Conservation (phyloP, 2,329 filamentous ascomycete genomes). For the Epichloe brachyelytri region DNA sequence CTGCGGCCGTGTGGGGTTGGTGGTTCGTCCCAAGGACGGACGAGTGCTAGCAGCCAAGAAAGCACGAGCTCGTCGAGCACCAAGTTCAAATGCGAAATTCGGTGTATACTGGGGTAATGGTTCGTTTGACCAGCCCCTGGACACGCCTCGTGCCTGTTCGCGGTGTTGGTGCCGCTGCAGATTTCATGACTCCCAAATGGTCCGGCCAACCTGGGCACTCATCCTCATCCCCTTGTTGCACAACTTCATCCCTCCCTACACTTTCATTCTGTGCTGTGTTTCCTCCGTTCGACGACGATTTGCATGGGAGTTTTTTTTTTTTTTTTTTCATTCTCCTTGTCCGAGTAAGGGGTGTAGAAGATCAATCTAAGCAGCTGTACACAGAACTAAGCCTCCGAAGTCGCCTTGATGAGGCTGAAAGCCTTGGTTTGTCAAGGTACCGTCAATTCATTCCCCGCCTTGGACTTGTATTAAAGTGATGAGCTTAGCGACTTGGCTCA, state of each 20-base stretch:
- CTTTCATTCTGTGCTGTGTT: not conserved
- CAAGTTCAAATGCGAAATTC: constrained; percentile 16
- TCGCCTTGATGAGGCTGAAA: not conserved
- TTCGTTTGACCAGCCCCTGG: constrained; percentile 13
- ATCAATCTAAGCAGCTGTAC: not conserved
- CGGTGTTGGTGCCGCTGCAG: constrained; percentile 4
- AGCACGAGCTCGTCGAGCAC: constrained; percentile 11
- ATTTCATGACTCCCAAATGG: constrained; percentile 2
- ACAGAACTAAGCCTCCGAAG: not conserved
- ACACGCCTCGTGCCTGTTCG: not conserved
- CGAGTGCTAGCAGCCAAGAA: constrained; percentile 24
- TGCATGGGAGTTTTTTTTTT: no score
- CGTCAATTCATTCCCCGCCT: not conserved
- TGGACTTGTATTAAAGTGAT: not conserved
- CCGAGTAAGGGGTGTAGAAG: not conserved
- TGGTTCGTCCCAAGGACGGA: constrained; percentile 25
- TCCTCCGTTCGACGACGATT: not conserved
- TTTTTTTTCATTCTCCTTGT: accelerated
- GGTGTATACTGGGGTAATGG: constrained; percentile 23
- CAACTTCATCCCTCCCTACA: not conserved
- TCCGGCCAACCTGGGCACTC: not conserved
- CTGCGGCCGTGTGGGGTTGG: constrained; percentile 29
- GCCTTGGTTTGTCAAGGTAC: not conserved
- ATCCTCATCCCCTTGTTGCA: constrained; percentile 1
- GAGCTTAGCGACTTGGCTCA: not conserved